These are phyloP conservation scores for Brassica carinata DNA, from an alignment of 345 rosid genomes.

Conservation along the genomic window DNA sequence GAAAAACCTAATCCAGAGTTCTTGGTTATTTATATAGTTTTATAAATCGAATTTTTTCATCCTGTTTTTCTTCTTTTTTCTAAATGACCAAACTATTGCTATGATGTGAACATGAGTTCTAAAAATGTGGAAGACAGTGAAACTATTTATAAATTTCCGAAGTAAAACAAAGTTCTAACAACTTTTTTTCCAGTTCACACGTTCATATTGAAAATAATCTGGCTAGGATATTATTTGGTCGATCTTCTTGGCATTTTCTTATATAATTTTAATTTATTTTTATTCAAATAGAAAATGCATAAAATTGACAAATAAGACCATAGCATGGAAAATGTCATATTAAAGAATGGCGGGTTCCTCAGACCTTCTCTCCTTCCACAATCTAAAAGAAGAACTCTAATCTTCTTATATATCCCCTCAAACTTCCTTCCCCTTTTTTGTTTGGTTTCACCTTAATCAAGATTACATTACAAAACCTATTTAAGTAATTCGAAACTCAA, in stretches of 20 bases:
- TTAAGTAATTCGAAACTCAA: not conserved
- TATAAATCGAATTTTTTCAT: not conserved
- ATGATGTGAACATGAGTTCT: not conserved
- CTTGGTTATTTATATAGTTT: not conserved
- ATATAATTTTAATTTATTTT: not conserved
- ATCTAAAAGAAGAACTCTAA: not conserved
- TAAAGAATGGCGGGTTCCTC: constrained; percentile 11
- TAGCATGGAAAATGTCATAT: constrained; percentile 22
- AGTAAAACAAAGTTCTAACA: not conserved
- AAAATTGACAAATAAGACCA: constrained; percentile 12
- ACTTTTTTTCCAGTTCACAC: not conserved
- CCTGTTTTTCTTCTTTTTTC: not conserved
- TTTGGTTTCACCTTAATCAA: not conserved
- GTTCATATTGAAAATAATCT: not conserved
- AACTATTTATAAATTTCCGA: not conserved
- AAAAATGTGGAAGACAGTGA: not conserved
- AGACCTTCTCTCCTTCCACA: not conserved
- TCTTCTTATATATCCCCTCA: not conserved
- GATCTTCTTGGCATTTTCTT: constrained; percentile 17
- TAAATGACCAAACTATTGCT: not conserved
- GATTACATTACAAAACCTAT: not conserved
- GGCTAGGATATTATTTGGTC: not conserved
- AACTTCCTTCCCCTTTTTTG: not conserved
- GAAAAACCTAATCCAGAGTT: not conserved
- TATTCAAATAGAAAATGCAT: not conserved